phyloP scores from a whole-genome alignment of 345 rosid species.

The Melastoma malabathricum region DNA sequence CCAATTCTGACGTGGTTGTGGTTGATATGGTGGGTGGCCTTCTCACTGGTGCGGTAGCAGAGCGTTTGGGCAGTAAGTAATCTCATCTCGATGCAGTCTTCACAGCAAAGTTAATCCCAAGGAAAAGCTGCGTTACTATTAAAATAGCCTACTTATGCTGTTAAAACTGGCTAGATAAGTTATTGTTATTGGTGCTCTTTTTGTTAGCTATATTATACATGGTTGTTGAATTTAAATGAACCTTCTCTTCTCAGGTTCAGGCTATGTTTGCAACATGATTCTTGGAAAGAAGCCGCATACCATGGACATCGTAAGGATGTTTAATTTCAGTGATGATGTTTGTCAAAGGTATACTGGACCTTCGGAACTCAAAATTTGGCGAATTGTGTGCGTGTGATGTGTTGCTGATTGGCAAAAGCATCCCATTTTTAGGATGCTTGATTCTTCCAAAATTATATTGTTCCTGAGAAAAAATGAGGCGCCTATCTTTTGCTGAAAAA shows the following conservation, averaged over 20 bases:
- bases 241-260: conserved; percentile 43
- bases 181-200: too few relatives aligned
- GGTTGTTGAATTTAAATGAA: not conserved
- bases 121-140: too few relatives aligned
- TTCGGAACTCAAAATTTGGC: too few relatives aligned
- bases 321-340: conserved; percentile 61
- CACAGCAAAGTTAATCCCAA: too few relatives aligned
- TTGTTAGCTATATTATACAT: not conserved
- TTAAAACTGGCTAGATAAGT: too few relatives aligned
- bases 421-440: not conserved
- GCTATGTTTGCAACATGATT: conserved; percentile 59
- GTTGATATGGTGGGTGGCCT: conserved; percentile 93
- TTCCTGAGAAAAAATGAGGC: too few relatives aligned
- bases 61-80: conserved; percentile 64
- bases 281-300: conserved; percentile 41
- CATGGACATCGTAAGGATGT: conserved; percentile 73
- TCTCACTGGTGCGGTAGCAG: conserved; percentile 89
- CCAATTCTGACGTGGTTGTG: conserved; percentile 68
- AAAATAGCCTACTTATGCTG: too few relatives aligned
- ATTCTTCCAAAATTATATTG: too few relatives aligned
- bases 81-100: too few relatives aligned
- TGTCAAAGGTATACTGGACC: conserved; percentile 39
- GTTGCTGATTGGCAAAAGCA: not conserved
- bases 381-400: too few relatives aligned
- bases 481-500: too few relatives aligned